Conservation (phyloP, 2,329 filamentous ascomycete species). For the Capronia americana region DNA sequence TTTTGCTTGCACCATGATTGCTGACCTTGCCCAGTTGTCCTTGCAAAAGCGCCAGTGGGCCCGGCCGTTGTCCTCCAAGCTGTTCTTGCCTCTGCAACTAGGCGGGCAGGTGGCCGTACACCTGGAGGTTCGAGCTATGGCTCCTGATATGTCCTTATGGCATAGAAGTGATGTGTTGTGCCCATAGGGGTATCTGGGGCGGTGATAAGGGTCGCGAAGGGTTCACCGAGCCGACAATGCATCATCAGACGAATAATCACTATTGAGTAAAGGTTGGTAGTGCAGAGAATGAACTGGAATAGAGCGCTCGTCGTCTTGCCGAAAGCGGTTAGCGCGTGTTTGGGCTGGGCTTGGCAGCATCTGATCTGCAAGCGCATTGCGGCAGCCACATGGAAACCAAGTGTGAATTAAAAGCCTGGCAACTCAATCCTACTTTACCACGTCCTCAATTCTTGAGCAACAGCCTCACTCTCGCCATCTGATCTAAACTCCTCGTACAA, state of each 20-base stretch:
- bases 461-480: conserved; percentile 17
- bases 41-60: conserved; percentile 28
- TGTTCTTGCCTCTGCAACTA: conserved; percentile 34
- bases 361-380: conserved; percentile 7
- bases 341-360: conserved; percentile 25
- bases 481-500: neutral
- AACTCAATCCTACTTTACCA: neutral
- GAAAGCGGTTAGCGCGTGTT: conserved; percentile 22
- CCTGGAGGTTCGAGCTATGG: neutral
- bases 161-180: neutral
- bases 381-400: conserved; percentile 13
- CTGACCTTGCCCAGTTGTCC: conserved; percentile 27
- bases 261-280: neutral
- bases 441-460: conserved; percentile 15
- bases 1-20: neutral
- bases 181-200: neutral
- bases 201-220: neutral
- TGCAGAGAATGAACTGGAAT: conserved; percentile 3
- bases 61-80: conserved; percentile 28
- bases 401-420: neutral
- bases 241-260: neutral
- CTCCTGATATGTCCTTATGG: neutral
- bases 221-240: neutral
- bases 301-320: neutral
- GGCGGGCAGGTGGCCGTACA: neutral